A percentile compares a stretch with the other conserved stretches of the same genome.
These are phyloP conservation scores for Jaminaea rosea DNA, from an alignment of 1,284 basidiomycete genomes.

Conservation along the genomic window DNA sequence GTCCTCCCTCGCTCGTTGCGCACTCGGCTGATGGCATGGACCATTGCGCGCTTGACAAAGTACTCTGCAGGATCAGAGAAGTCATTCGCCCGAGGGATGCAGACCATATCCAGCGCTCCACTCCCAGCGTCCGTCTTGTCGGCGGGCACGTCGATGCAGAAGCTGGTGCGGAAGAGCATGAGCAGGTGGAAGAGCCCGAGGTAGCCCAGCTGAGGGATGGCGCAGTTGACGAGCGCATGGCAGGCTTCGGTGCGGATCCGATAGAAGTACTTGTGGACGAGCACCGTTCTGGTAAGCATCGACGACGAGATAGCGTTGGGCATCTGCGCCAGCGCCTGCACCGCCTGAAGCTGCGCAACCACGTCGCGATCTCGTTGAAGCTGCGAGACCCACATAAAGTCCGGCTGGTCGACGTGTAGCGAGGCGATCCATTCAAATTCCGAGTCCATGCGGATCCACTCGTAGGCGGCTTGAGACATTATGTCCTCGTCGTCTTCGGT, in stretches of 20 bases:
- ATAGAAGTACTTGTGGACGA: constrained; percentile 93
- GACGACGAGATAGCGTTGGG: constrained; percentile 84
- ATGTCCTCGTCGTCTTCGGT: constrained; percentile 87
- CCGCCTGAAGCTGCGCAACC: constrained; percentile 57
- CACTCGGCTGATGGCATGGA: constrained; percentile 72
- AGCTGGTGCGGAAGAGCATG: constrained; percentile 80
- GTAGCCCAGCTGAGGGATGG: constrained; percentile 68
- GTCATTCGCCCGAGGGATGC: constrained; percentile 84
- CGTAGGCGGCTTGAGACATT: constrained; percentile 78
- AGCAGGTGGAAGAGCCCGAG: constrained; percentile 90
- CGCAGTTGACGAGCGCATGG: constrained; percentile 74
- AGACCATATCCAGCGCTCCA: constrained; percentile 53
- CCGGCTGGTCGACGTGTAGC: constrained; percentile 86
- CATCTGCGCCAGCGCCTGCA: constrained; percentile 58
- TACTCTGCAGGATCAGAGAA: constrained; percentile 86
- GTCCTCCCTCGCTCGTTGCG: constrained; percentile 73
- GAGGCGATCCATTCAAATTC: constrained; percentile 97
- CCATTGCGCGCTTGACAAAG: constrained; percentile 78
- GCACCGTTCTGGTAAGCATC: constrained; percentile 77
- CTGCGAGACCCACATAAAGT: constrained; percentile 98
- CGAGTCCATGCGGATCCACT: constrained; percentile 98
- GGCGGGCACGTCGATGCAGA: constrained; percentile 60
- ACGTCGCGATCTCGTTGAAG: constrained; percentile 92
- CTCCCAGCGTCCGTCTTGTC: not conserved
- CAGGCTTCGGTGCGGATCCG: constrained; percentile 95